Base-by-base conservation (phyloP, 2,329 filamentous ascomycete genomes). In the Cordyceps javanica region DNA sequence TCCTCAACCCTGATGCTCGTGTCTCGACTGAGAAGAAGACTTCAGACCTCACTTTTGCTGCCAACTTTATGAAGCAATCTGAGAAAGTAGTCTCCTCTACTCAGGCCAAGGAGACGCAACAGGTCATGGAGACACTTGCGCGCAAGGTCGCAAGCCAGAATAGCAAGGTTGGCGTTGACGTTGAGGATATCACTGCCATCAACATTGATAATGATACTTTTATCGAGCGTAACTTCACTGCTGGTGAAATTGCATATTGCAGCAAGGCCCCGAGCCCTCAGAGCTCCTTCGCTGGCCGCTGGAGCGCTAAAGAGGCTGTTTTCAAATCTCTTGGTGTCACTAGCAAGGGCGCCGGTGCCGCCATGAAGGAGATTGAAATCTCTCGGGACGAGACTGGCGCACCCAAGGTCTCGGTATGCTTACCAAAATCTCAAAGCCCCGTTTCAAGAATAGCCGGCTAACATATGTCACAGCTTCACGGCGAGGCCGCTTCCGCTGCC, bases 231-330 rank as follows among this genome's bases (percentile, higher is more conserved):
- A 99, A 99, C 77, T 99, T 99, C 74, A 97, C 94, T 0, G 73
- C 79, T 16, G 77, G 80, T 51, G 94, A 99, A 76, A 89, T 92
- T 66, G 81, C 82, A 30, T 97, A 99, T 78, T 99, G 95, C 79
- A 81, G 81, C 62, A 85, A 87, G 68, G 87, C 90, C 16, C 77
- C 91, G 6, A 87, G 83, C 69, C 89, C 91, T 1, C 90, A 91
- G 69, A 90, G 92, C 63, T 95, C 91, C 53, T 99, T 97, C 74
- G 91, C 93, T 5, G 94, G 94, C 51, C 86, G 91, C 65, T 99
- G 94, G 94, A 93, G 88, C 67, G 94, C 94, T 36, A 99, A 99
- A 79, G 94, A 99, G 76, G 94, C 94, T 28, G 92, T 99, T 1
- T 99, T 99, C 82, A 99, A 99, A 83, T 91, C 90, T 38, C 80